phyloP scores from a whole-genome alignment of 345 rosid species.

The Triadica sebifera region DNA sequence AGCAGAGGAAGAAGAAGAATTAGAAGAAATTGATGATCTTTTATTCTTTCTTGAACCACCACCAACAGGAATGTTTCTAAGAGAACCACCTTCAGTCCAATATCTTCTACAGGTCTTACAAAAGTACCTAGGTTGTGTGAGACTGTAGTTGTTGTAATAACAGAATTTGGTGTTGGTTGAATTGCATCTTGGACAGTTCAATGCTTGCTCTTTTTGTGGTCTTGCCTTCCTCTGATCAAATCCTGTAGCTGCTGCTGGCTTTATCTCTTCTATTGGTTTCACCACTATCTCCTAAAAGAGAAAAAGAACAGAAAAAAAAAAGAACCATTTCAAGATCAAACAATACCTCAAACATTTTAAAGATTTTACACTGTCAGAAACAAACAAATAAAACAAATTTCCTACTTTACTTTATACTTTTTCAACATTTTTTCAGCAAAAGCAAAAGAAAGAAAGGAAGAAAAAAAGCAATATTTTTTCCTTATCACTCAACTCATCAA shows the following conservation, averaged over 20 bases:
- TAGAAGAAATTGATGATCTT: conserved; percentile 53
- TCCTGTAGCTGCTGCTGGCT: conserved; percentile 19
- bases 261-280: conserved; percentile 84
- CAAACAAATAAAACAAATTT: conserved; percentile 36
- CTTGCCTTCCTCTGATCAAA: conserved; percentile 57
- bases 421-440: conserved; percentile 28
- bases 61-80: conserved; percentile 93
- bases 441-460: conserved; percentile 11
- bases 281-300: conserved; percentile 69
- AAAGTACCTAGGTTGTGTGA: conserved; percentile 92
- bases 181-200: conserved; percentile 97
- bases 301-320: too few species aligned
- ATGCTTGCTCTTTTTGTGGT: conserved; percentile 75
- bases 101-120: conserved; percentile 98
- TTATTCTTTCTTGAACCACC: conserved; percentile 98
- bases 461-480: neutral
- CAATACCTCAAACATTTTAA: neutral
- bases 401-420: conserved; percentile 31
- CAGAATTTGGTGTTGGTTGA: conserved; percentile 95
- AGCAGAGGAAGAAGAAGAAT: conserved; percentile 41
- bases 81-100: conserved; percentile 98
- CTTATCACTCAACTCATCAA: conserved; percentile 15
- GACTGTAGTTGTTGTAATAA: conserved; percentile 97
- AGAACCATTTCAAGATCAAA: conserved; percentile 1
- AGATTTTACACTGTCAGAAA: conserved; percentile 18